Conservation (phyloP, 2,329 filamentous ascomycete species). For the Venturia aucupariae region DNA sequence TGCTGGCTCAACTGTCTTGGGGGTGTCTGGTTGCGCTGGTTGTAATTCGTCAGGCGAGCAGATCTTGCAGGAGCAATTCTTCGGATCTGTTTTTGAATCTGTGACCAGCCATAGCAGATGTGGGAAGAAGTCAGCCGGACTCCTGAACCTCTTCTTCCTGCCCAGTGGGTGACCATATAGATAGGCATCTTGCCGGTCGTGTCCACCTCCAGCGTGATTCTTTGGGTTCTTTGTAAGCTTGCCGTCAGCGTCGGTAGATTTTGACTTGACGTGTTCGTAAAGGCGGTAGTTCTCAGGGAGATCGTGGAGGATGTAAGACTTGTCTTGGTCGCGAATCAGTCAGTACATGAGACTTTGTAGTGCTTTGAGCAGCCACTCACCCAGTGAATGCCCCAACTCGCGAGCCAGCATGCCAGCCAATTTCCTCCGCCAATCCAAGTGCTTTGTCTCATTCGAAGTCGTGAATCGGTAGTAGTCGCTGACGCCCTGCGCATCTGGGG, state of each 20-base stretch:
- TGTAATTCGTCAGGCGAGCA: conserved; percentile 46
- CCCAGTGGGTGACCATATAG: conserved; percentile 51
- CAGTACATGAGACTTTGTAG: not conserved
- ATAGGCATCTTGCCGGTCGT: conserved; percentile 50
- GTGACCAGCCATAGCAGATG: conserved; percentile 49
- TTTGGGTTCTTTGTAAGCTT: conserved; percentile 37
- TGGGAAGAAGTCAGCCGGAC: conserved; percentile 51
- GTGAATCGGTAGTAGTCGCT: conserved; percentile 47
- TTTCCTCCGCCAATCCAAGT: conserved; percentile 49
- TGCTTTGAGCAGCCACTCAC: not conserved
- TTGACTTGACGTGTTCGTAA: conserved; percentile 50
- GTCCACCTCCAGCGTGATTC: conserved; percentile 40
- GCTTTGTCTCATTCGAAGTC: conserved; percentile 41
- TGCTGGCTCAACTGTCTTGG: conserved; percentile 15
- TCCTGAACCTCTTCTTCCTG: conserved; percentile 48
- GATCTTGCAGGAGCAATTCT: conserved; percentile 49
- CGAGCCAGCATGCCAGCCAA: conserved; percentile 49
- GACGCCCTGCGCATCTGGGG: conserved; percentile 42
- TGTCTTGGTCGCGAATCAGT: conserved; percentile 19
- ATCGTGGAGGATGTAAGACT: conserved; percentile 42
- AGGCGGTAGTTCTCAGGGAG: conserved; percentile 49
- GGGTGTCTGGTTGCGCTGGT: conserved; percentile 21
- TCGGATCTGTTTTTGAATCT: conserved; percentile 42
- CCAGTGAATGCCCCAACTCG: conserved; percentile 31
- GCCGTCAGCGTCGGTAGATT: conserved; percentile 31